Conservation (phyloP, 192 early-diverging fungal species). For the Haplosporangium gracile region DNA sequence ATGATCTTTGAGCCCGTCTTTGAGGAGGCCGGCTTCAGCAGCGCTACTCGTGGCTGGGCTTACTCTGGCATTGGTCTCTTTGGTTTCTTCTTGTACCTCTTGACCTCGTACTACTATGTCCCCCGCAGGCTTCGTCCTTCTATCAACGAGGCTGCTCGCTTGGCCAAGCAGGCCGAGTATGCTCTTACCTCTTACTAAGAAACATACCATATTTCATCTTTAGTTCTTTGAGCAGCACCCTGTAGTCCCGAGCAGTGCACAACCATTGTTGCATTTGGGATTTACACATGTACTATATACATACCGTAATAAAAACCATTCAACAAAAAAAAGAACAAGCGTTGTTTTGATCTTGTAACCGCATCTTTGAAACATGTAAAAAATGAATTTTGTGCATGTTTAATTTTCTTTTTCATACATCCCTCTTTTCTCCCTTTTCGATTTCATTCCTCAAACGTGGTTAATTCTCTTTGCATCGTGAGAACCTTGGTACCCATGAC, state of each 20-base stretch:
- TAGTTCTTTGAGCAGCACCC: neutral
- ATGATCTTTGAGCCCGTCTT: slow-evolving; percentile 50
- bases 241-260: neutral
- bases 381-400: too few species aligned
- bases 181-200: slow-evolving; percentile 26
- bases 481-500: too few species aligned
- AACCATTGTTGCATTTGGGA: neutral
- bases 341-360: neutral
- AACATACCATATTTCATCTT: neutral
- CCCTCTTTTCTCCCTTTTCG: too few species aligned
- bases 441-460: too few species aligned
- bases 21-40: neutral
- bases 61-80: slow-evolving; percentile 53
- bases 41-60: slow-evolving; percentile 30
- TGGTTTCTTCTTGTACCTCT: slow-evolving; percentile 44
- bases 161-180: slow-evolving; percentile 49
- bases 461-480: too few species aligned
- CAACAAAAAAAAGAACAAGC: slow-evolving; percentile 6
- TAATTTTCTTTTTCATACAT: too few species aligned
- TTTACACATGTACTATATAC: slow-evolving; percentile 17
- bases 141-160: slow-evolving; percentile 51
- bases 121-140: slow-evolving; percentile 51
- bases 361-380: neutral
- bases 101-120: slow-evolving; percentile 34
- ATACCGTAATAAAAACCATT: slow-evolving; percentile 3